Conservation (phyloP, 495 filamentous ascomycete species). For the Penicillium samsonianum region DNA sequence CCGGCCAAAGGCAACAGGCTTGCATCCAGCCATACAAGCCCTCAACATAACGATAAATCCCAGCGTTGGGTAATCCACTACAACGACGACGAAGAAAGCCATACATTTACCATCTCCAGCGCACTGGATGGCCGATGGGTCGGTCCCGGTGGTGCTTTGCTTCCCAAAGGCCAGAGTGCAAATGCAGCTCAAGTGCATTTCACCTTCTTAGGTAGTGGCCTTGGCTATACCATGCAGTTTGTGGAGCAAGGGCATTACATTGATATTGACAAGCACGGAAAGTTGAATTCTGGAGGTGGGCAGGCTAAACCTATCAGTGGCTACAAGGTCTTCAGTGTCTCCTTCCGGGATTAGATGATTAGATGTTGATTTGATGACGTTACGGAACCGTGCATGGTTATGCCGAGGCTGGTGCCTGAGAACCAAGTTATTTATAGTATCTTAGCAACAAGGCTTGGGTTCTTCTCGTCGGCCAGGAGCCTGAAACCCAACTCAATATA, state of each 20-base stretch:
- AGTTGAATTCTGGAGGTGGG: constrained; percentile 8
- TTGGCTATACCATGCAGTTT: constrained; percentile 46
- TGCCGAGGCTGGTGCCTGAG: background rate
- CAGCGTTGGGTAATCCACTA: constrained; percentile 57
- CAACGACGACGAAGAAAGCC: constrained; percentile 37
- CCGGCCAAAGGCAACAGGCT: constrained; percentile 20
- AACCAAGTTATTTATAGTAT: background rate
- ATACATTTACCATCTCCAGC: constrained; percentile 49
- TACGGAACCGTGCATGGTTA: background rate
- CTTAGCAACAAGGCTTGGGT: background rate
- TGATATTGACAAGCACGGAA: constrained; percentile 26
- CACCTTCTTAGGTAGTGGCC: constrained; percentile 41
- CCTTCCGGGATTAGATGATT: constrained; percentile 40
- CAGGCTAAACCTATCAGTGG: constrained; percentile 8
- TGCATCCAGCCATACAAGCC: constrained; percentile 32
- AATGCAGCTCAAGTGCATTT: constrained; percentile 41
- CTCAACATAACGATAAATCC: constrained; percentile 37
- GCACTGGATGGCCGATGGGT: constrained; percentile 50
- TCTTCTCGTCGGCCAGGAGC: background rate
- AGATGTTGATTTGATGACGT: background rate
- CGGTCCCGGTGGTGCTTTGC: constrained; percentile 26
- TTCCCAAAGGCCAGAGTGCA: constrained; percentile 16
- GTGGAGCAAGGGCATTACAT: constrained; percentile 26
- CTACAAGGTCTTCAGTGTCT: constrained; percentile 49
- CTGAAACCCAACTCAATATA: constrained; percentile 4